Conservation (phyloP, 805 yeast genomes). For the Barnettozyma sucrosica region DNA sequence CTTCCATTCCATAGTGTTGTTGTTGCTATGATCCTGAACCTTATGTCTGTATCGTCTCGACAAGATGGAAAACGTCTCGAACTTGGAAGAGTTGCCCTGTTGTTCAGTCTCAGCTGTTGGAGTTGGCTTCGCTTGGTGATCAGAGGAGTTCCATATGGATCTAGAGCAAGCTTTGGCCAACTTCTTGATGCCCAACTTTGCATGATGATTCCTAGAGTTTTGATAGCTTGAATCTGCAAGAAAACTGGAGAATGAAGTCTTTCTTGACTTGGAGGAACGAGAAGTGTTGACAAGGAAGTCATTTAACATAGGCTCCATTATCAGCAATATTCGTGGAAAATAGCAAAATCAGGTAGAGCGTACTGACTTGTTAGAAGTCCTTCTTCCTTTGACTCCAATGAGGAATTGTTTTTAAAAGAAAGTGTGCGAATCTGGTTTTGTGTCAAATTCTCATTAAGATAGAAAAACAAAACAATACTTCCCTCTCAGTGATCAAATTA, state of each 20-base stretch:
- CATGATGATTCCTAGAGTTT: slow-evolving; percentile 2
- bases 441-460: not conserved
- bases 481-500: not conserved
- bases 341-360: not conserved
- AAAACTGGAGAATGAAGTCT: slow-evolving; percentile 14
- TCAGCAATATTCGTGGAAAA: not conserved
- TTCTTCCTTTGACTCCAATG: not conserved
- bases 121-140: not conserved
- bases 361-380: not conserved
- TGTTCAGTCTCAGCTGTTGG: not conserved
- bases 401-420: not conserved
- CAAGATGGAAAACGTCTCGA: slow-evolving; percentile 12
- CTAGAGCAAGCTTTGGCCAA: slow-evolving; percentile 15
- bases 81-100: slow-evolving; percentile 10
- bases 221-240: slow-evolving; percentile 5
- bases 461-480: not conserved
- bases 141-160: slow-evolving; percentile 10
- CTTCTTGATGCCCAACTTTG: slow-evolving; percentile 14
- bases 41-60: slow-evolving; percentile 3
- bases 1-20: not conserved
- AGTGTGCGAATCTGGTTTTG: not conserved
- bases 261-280: slow-evolving; percentile 16
- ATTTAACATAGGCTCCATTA: slow-evolving; percentile 1
- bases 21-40: not conserved
- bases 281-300: slow-evolving; percentile 7